Base-by-base conservation (phyloP, 2,329 filamentous ascomycete genomes). In the Epichloe hybrida region DNA sequence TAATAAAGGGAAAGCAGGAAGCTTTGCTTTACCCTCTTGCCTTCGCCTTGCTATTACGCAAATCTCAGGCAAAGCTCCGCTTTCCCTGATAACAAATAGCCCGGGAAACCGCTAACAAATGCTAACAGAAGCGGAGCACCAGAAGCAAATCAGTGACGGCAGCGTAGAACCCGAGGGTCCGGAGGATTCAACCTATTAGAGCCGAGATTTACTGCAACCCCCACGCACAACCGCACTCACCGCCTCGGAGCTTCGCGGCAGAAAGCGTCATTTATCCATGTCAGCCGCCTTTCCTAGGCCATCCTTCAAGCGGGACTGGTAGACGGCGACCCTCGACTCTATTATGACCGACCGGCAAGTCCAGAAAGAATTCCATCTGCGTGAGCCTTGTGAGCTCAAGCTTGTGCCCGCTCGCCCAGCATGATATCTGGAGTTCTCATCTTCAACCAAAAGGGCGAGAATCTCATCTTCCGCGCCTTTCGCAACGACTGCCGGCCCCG, bases 391-490 rank as follows among this genome's bases (percentile, higher is more conserved):
- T 21, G n/a, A 39, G 34, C n/a, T n/a, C n/a, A n/a, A n/a, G n/a
- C 39, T 35, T 13, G n/a, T 37, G n/a, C 40, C 8, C 36, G 23
- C 40, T 46, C 45, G 46, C 49, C 57, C 72, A 83, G 63, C 56
- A 98, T 98, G 94, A 77, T 98, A 60, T 97, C 91, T 60, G 93
- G 93, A 53, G 91, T 98, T 64, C 82, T 98, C 59, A 84, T 98
- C 60, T 98, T 98, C 79, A 98, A 98, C 61, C 93, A 98, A 69
- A 98, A 98, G 73, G 93, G 93, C 72, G 93, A 98, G 75, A 96
- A 98, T 71, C 87, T 98, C 65, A 98, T 98, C 70, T 96, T 98
- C 75, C 88, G 93, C 65, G 89, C 93, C 62, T 98, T 98, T 72
- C 89, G 93, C 64, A 95, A 95, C 68, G 94, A 98, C 73, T 97